Evolutionary conservation across 805 yeast genomes (phyloP).

Genomic region (Tanozyma kutaoensis): DNA sequence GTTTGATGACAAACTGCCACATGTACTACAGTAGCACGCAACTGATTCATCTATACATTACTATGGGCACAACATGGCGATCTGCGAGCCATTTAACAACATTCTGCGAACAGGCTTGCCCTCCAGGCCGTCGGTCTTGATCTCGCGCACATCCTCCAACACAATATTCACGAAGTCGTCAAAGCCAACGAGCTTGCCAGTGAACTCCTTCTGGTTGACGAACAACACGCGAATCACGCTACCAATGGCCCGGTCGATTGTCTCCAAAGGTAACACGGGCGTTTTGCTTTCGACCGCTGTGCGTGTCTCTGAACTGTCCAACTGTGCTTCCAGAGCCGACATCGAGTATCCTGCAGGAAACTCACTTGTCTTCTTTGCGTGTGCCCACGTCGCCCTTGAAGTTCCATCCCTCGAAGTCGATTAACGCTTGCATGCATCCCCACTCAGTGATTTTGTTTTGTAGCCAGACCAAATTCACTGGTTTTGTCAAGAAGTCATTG

Average conservation of each 20-base stretch:
- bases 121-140: slow-evolving; percentile 28
- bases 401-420: slow-evolving; percentile 86
- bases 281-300: too few relatives aligned
- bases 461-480: slow-evolving; percentile 89
- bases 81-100: slow-evolving; percentile 59
- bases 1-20: too few relatives aligned
- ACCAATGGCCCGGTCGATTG: slow-evolving; percentile 29
- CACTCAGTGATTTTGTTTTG: slow-evolving; percentile 90
- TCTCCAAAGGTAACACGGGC: slow-evolving; percentile 42
- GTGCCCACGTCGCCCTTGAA: too few relatives aligned
- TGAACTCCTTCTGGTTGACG: slow-evolving; percentile 55
- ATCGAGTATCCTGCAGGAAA: too few relatives aligned
- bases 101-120: slow-evolving; percentile 39
- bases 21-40: too few relatives aligned
- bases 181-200: slow-evolving; percentile 83
- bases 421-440: slow-evolving; percentile 98
- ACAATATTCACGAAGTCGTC: slow-evolving; percentile 94
- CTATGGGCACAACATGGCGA: slow-evolving; percentile 49
- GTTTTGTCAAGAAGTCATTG: slow-evolving; percentile 91
- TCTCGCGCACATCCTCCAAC: slow-evolving; percentile 65
- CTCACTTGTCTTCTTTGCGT: too few relatives aligned
- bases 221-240: slow-evolving; percentile 64
- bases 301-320: too few relatives aligned
- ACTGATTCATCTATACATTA: too few relatives aligned
- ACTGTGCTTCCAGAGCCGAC: too few relatives aligned